Percentiles rank a stretch among this genome's conserved stretches.
phyloP scores from a whole-genome alignment of 2,329 filamentous ascomycete species.

The Exophiala dermatitidis region DNA sequence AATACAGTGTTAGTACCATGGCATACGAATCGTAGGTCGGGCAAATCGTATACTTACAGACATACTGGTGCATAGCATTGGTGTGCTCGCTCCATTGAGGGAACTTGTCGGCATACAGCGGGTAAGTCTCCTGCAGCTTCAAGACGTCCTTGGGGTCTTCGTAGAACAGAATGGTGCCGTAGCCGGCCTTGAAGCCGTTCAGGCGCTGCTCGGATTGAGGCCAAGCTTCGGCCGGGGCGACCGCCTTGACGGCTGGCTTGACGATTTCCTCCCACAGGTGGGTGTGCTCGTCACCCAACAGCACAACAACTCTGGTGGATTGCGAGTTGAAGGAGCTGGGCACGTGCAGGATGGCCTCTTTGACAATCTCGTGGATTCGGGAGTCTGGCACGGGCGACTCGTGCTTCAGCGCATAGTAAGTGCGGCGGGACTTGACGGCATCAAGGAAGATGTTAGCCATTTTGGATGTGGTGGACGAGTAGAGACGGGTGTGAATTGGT shows the following conservation, averaged over 20 bases:
- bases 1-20: neutral
- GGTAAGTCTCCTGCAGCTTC: constrained; percentile 47
- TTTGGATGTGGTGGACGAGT: neutral
- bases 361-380: constrained; percentile 22
- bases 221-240: constrained; percentile 16
- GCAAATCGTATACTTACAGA: constrained; percentile 5
- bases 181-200: constrained; percentile 44
- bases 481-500: neutral
- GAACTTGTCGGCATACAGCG: constrained; percentile 70
- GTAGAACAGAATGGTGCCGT: constrained; percentile 83
- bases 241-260: constrained; percentile 18
- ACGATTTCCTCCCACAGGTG: constrained; percentile 64
- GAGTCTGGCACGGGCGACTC: constrained; percentile 21
- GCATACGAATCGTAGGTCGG: neutral
- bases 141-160: constrained; percentile 61
- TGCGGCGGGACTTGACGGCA: constrained; percentile 19
- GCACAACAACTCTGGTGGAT: constrained; percentile 67
- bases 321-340: constrained; percentile 88
- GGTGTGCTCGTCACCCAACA: constrained; percentile 76
- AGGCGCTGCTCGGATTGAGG: constrained; percentile 11
- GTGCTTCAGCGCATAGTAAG: constrained; percentile 19
- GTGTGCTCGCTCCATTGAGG: constrained; percentile 68
- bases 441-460: constrained; percentile 15
- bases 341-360: constrained; percentile 16
- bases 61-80: constrained; percentile 61